Conservation (phyloP, 2,329 filamentous ascomycete genomes). For the Nothophaeocryptopus gaeumannii region DNA sequence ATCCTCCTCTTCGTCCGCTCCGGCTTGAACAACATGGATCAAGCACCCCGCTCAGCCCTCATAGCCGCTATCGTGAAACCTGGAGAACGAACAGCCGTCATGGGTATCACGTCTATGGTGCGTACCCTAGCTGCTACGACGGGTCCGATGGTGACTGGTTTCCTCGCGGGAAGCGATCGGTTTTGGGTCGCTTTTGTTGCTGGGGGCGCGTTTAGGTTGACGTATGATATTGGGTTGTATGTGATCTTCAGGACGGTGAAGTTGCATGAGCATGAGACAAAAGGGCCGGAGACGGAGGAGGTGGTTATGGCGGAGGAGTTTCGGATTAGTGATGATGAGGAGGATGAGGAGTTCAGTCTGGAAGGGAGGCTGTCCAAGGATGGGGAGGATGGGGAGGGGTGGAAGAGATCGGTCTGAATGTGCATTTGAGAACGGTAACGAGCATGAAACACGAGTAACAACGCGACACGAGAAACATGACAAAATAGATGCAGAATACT, state of each 20-base stretch:
- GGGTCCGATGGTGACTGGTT: conserved; percentile 56
- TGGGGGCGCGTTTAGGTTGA: conserved; percentile 53
- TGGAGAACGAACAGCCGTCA: conserved; percentile 65
- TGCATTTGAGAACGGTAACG: too few species aligned
- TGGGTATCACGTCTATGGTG: conserved; percentile 64
- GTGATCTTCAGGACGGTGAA: conserved; percentile 59
- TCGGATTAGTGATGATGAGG: not conserved
- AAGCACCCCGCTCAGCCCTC: conserved; percentile 63
- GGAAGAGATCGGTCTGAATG: too few species aligned
- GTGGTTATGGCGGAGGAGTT: conserved; percentile 1
- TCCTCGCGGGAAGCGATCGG: conserved; percentile 50
- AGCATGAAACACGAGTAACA: too few species aligned
- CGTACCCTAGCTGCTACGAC: conserved; percentile 58
- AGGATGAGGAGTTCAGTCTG: conserved; percentile 9
- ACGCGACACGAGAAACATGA: too few species aligned
- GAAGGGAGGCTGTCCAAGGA: not conserved
- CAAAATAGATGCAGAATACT: too few species aligned
- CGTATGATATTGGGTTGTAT: conserved; percentile 59
- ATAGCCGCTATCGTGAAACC: conserved; percentile 65
- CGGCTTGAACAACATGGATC: conserved; percentile 67
- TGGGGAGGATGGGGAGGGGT: conserved; percentile 1
- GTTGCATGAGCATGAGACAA: conserved; percentile 33
- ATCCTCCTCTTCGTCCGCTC: conserved; percentile 58
- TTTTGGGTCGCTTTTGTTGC: conserved; percentile 64
- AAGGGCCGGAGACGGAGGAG: not conserved